Percentiles rank a stretch among this genome's conserved stretches.
Evolutionary conservation across 805 yeast genomes (phyloP).

Genomic region (Yarrowia yakushimensis): DNA sequence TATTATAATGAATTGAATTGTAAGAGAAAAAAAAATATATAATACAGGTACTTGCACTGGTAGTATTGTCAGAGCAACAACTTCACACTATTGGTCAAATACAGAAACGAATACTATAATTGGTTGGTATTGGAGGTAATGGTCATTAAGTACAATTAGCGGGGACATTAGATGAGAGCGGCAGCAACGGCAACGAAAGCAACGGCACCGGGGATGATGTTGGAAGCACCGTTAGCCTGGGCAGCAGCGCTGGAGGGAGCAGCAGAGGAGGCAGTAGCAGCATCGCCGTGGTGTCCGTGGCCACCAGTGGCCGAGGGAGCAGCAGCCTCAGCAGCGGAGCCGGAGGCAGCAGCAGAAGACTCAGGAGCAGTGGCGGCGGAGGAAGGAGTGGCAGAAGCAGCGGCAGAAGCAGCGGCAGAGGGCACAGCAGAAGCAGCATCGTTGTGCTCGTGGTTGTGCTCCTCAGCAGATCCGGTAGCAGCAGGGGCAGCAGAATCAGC

Average conservation of each 20-base stretch:
- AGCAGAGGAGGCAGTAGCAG: not conserved
- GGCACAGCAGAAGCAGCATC: not conserved
- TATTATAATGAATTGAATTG: no score
- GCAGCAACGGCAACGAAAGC: constrained; percentile 21
- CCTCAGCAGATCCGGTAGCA: no score
- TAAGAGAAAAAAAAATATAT: no score
- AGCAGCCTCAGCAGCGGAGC: not conserved
- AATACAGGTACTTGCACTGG: no score
- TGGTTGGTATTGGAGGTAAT: no score
- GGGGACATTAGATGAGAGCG: not conserved
- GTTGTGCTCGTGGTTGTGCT: not conserved
- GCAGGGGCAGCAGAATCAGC: not conserved
- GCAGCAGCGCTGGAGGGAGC: not conserved
- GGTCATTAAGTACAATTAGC: not conserved
- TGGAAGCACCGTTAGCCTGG: constrained; percentile 24
- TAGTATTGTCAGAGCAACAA: no score
- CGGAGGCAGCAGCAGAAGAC: not conserved
- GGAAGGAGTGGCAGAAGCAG: constrained; percentile 13
- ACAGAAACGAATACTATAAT: no score
- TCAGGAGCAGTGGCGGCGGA: constrained; percentile 3
- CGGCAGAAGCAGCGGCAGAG: not conserved
- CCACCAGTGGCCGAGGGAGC: not conserved
- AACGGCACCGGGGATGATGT: constrained; percentile 3
- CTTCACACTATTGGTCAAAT: no score
- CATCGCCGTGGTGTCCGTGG: no score